phyloP scores from a whole-genome alignment of 2,329 filamentous ascomycete genomes.

The Aspergillus aculeatinus region DNA sequence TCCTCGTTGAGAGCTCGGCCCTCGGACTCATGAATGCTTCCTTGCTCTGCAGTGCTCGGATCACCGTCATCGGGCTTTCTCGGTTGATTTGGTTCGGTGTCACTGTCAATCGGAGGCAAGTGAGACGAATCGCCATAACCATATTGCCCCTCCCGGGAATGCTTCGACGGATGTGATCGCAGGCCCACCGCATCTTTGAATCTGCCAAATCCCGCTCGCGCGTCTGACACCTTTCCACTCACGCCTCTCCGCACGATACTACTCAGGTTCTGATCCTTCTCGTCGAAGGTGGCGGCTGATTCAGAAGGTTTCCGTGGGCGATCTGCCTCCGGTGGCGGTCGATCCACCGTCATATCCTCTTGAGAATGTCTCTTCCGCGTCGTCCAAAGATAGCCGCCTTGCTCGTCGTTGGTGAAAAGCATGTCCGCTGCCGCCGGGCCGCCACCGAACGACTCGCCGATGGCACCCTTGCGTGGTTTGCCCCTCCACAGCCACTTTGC shows the following conservation, averaged over 20 bases:
- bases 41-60: slow-evolving; percentile 16
- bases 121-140: slow-evolving; percentile 31
- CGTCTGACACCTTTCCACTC: slow-evolving; percentile 74
- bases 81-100: slow-evolving; percentile 21
- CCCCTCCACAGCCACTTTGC: slow-evolving; percentile 95
- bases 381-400: slow-evolving; percentile 48
- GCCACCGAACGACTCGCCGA: slow-evolving; percentile 32
- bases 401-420: slow-evolving; percentile 47
- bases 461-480: slow-evolving; percentile 67
- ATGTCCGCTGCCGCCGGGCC: slow-evolving; percentile 39
- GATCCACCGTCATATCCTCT: slow-evolving; percentile 36
- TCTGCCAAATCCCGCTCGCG: slow-evolving; percentile 75
- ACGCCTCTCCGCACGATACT: slow-evolving; percentile 75
- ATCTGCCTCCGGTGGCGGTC: slow-evolving; percentile 31
- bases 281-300: slow-evolving; percentile 29
- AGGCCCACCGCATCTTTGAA: slow-evolving; percentile 80
- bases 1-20: slow-evolving; percentile 17
- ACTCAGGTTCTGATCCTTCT: slow-evolving; percentile 51
- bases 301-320: slow-evolving; percentile 33
- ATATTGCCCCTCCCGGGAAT: slow-evolving; percentile 36
- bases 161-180: slow-evolving; percentile 43
- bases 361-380: slow-evolving; percentile 42
- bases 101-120: slow-evolving; percentile 29
- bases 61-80: slow-evolving; percentile 18
- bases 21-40: slow-evolving; percentile 20